Conservation (phyloP, 768 basidiomycete species). For the Agaricus blazei region DNA sequence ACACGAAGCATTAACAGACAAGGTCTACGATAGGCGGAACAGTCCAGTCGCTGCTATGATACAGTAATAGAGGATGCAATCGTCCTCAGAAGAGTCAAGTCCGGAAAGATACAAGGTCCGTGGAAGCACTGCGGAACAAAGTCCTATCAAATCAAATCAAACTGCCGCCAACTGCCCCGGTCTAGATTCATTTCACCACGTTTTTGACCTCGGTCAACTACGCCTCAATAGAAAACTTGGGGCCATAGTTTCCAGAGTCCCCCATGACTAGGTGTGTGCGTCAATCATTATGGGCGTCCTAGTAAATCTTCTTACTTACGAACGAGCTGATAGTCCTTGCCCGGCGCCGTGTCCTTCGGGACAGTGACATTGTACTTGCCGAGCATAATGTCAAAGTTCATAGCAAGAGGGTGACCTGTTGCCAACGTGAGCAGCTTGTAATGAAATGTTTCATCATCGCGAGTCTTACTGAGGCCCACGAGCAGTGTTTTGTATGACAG, state of each 20-base stretch:
- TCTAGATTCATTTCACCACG: background rate
- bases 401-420: constrained; percentile 31
- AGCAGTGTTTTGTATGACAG: constrained; percentile 26
- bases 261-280: constrained; percentile 36
- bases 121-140: background rate
- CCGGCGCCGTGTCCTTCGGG: constrained; percentile 30
- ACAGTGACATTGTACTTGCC: constrained; percentile 34
- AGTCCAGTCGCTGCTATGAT: constrained; percentile 4
- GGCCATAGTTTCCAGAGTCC: constrained; percentile 48
- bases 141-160: background rate
- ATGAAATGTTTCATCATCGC: background rate
- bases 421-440: background rate
- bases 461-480: constrained; percentile 25
- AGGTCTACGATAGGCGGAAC: background rate
- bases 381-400: constrained; percentile 28
- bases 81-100: constrained; percentile 3
- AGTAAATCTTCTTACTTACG: constrained; percentile 26
- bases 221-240: constrained; percentile 36
- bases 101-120: constrained; percentile 7
- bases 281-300: background rate
- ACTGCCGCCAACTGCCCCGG: background rate
- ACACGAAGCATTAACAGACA: background rate
- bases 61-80: constrained; percentile 5
- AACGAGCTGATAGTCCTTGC: constrained; percentile 37
- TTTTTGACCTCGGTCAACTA: constrained; percentile 15